These are phyloP conservation scores for Gonium pectorale DNA, from an alignment of 139 green algal genomes.

Conservation along the genomic window DNA sequence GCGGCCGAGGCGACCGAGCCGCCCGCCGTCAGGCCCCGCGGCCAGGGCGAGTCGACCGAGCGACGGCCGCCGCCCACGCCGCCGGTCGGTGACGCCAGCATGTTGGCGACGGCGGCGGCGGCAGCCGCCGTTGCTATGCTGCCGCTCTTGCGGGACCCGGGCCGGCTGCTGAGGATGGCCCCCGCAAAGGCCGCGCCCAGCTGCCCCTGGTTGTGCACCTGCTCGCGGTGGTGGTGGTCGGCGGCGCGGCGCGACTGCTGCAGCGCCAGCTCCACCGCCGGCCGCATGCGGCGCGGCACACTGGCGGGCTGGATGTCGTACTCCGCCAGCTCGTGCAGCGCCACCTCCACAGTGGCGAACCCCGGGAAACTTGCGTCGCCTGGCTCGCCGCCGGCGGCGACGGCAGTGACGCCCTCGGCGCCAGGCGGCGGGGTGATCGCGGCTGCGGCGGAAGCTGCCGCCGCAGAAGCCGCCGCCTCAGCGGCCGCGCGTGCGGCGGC, in stretches of 20 bases:
- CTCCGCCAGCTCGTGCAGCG: neutral
- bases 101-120: too few relatives aligned
- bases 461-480: neutral
- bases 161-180: neutral
- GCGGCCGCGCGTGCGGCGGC: too few relatives aligned
- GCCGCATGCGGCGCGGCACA: conserved; percentile 24
- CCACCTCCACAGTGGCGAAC: conserved; percentile 9
- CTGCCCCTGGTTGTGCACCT: neutral
- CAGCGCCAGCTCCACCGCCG: neutral
- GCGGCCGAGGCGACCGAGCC: too few relatives aligned
- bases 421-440: neutral
- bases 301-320: conserved; percentile 3
- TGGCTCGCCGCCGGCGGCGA: neutral
- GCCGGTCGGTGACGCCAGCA: too few relatives aligned
- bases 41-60: neutral
- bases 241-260: neutral
- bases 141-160: neutral
- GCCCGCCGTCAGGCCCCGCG: too few relatives aligned
- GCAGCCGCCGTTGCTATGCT: neutral
- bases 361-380: too few relatives aligned
- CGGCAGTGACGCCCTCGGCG: neutral
- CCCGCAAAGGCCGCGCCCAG: neutral
- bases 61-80: neutral
- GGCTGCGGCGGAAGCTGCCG: neutral
- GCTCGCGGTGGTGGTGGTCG: neutral